Percentiles rank a stretch among this genome's conserved stretches.
These are phyloP conservation scores for Talaromyces sp. DNA, from an alignment of 2,329 filamentous ascomycete genomes.

Conservation along the genomic window DNA sequence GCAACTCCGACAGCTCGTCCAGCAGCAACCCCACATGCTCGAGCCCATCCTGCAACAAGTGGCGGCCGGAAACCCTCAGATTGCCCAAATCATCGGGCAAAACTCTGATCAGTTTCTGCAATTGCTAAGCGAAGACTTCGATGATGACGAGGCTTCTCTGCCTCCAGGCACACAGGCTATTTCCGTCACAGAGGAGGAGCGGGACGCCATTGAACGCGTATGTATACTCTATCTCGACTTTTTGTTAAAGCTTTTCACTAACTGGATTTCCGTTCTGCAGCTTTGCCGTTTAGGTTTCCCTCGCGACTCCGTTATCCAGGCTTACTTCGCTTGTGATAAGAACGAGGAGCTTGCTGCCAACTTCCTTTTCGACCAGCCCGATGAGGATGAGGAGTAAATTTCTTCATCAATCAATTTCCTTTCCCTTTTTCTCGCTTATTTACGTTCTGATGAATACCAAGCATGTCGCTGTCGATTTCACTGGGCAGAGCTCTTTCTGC, in stretches of 20 bases:
- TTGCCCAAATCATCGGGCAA: slow-evolving; percentile 87
- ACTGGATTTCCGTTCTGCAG: slow-evolving; percentile 48
- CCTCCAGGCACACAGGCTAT: slow-evolving; percentile 89
- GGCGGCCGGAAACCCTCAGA: slow-evolving; percentile 88
- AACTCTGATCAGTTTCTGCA: slow-evolving; percentile 93
- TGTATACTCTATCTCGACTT: slow-evolving; percentile 36
- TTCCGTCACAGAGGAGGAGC: slow-evolving; percentile 90
- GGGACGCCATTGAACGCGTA: slow-evolving; percentile 94
- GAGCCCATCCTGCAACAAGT: slow-evolving; percentile 97
- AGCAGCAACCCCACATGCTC: slow-evolving; percentile 97
- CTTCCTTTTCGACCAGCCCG: slow-evolving; percentile 95
- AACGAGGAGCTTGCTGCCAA: slow-evolving; percentile 98
- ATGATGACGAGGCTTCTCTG: slow-evolving; percentile 69
- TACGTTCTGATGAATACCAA: slow-evolving; percentile 34
- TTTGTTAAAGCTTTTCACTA: not conserved
- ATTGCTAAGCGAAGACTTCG: slow-evolving; percentile 82
- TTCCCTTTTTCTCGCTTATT: slow-evolving; percentile 18
- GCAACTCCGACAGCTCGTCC: slow-evolving; percentile 93
- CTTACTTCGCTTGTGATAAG: slow-evolving; percentile 99
- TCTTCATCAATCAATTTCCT: slow-evolving; percentile 1
- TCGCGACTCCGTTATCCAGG: slow-evolving; percentile 91
- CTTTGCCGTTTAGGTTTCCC: slow-evolving; percentile 92
- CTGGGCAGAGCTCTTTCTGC: slow-evolving; percentile 11
- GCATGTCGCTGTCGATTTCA: slow-evolving; percentile 26
- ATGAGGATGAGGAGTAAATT: slow-evolving; percentile 65